A percentile compares a stretch with the other conserved stretches of the same genome.
phyloP scores from a whole-genome alignment of 257 asterid species.

The Coffea eugenioides region DNA sequence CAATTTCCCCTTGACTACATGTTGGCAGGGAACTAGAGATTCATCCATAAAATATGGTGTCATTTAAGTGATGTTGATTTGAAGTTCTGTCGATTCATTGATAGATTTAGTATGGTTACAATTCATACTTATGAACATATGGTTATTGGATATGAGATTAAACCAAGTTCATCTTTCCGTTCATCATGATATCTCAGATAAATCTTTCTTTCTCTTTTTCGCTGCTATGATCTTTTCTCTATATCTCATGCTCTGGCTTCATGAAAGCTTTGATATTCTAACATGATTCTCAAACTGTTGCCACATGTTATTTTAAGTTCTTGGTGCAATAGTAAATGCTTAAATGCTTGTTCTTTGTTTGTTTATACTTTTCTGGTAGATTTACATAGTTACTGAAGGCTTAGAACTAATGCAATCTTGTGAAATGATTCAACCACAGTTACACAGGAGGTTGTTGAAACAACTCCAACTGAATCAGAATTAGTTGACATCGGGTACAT shows the following conservation, averaged over 20 bases:
- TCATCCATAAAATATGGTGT: background rate
- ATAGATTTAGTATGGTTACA: background rate
- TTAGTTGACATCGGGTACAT: slow-evolving; percentile 83
- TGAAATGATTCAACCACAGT: slow-evolving; percentile 40
- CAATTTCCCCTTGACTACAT: background rate
- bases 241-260: background rate
- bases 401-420: slow-evolving; percentile 15
- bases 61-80: background rate
- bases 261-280: background rate
- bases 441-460: slow-evolving; percentile 46
- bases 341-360: background rate
- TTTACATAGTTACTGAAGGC: background rate
- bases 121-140: background rate
- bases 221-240: background rate
- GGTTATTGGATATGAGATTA: background rate
- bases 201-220: background rate
- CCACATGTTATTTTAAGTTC: background rate
- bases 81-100: background rate
- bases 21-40: background rate
- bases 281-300: background rate
- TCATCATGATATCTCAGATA: background rate
- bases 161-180: background rate
- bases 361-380: background rate
- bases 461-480: slow-evolving; percentile 37
- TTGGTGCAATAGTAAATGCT: background rate